phyloP scores from a whole-genome alignment of 2,329 filamentous ascomycete species.

The Oidium heveae region DNA sequence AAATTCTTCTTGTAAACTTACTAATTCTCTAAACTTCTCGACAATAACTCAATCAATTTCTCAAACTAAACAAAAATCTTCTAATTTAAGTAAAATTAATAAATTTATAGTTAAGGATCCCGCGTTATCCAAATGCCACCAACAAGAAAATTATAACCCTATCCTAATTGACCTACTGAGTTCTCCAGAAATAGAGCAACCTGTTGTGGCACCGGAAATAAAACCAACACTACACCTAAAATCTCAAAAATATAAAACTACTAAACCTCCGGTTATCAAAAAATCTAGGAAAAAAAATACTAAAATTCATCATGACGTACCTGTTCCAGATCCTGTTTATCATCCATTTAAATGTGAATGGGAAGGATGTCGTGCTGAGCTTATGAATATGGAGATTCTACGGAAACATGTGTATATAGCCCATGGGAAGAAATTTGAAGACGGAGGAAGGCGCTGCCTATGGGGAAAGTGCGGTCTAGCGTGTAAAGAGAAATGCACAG shows the following conservation, averaged over 20 bases:
- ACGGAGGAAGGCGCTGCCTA: slow-evolving; percentile 11
- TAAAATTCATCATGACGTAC: neutral
- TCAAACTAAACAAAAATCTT: neutral
- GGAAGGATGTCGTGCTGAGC: slow-evolving; percentile 29
- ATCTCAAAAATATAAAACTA: neutral
- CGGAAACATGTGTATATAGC: slow-evolving; percentile 25
- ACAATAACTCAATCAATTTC: neutral
- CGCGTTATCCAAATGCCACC: neutral
- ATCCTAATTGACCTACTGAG: neutral
- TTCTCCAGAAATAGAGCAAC: neutral
- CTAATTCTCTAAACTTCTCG: neutral
- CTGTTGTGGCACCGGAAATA: neutral
- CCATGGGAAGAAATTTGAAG: slow-evolving; percentile 16
- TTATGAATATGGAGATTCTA: slow-evolving; percentile 36
- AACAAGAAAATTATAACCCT: neutral
- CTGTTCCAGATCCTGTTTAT: slow-evolving; percentile 18
- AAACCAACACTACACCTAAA: neutral
- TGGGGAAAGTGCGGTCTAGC: slow-evolving; percentile 19
- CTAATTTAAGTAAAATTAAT: neutral
- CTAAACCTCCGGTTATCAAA: neutral
- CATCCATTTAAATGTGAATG: slow-evolving; percentile 33
- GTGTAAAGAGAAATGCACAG: neutral
- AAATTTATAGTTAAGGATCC: neutral
- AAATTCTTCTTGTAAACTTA: neutral
- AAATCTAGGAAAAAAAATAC: neutral